Conservation (phyloP, 1,284 basidiomycete genomes). For the Ustilago esculenta region DNA sequence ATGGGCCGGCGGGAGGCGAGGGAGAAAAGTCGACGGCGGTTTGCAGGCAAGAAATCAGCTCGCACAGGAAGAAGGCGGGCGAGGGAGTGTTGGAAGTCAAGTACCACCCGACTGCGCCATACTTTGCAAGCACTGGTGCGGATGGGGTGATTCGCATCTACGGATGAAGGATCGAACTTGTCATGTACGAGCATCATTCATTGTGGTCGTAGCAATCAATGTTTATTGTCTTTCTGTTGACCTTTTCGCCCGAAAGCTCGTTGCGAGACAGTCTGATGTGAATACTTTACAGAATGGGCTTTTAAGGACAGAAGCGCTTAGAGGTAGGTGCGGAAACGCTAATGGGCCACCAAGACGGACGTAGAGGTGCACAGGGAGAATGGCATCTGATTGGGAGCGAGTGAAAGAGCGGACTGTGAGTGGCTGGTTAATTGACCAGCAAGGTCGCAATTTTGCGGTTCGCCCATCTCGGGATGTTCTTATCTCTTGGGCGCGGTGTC, state of each 20-base stretch:
- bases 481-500: neutral
- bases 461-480: neutral
- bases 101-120: conserved; percentile 83
- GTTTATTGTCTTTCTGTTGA: too few relatives aligned
- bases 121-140: conserved; percentile 90
- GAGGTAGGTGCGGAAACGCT: too few relatives aligned
- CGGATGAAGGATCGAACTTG: conserved; percentile 42
- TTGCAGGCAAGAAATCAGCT: conserved; percentile 89
- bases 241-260: too few relatives aligned
- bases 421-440: conserved; percentile 20
- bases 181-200: too few relatives aligned
- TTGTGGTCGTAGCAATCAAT: too few relatives aligned
- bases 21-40: conserved; percentile 59
- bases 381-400: neutral
- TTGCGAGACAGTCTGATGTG: too few relatives aligned
- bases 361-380: neutral
- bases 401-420: neutral
- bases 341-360: too few relatives aligned
- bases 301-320: too few relatives aligned
- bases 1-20: conserved; percentile 3
- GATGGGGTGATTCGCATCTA: conserved; percentile 92
- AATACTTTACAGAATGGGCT: too few relatives aligned
- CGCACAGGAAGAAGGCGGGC: conserved; percentile 79
- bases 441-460: neutral
- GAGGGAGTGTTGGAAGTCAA: conserved; percentile 90